These are phyloP conservation scores for Beta corolliflora DNA, from an alignment of 179 eudicot genomes.

Conservation along the genomic window DNA sequence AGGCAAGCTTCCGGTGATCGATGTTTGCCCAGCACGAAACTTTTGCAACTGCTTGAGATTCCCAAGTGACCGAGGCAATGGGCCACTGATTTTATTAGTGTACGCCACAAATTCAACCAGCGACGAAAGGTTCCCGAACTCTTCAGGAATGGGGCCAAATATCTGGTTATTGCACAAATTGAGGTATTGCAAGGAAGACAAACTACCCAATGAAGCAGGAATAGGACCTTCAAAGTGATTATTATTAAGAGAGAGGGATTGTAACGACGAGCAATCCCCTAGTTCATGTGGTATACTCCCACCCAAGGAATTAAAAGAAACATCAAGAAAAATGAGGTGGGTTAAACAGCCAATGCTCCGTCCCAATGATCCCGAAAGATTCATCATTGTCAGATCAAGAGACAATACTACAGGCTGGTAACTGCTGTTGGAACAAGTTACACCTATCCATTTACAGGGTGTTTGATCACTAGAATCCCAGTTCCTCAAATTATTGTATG, in stretches of 20 bases:
- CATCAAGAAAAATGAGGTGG: conserved; percentile 49
- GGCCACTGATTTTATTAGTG: conserved; percentile 66
- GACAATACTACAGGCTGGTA: conserved; percentile 46
- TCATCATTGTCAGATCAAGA: conserved; percentile 58
- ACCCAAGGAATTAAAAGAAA: conserved; percentile 55
- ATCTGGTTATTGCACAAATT: conserved; percentile 80
- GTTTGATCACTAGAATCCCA: conserved; percentile 66
- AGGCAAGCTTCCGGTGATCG: conserved; percentile 71
- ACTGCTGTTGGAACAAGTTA: conserved; percentile 46
- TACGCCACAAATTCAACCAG: conserved; percentile 69
- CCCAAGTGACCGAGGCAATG: conserved; percentile 68
- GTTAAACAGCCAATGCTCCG: conserved; percentile 66
- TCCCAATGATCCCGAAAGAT: conserved; percentile 71
- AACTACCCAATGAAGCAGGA: conserved; percentile 64
- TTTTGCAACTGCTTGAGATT: conserved; percentile 52
- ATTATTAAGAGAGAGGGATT: conserved; percentile 52
- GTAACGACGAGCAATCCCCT: conserved; percentile 54
- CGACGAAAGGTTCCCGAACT: conserved; percentile 70
- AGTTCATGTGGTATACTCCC: conserved; percentile 66
- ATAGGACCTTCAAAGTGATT: conserved; percentile 64
- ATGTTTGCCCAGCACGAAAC: conserved; percentile 86
- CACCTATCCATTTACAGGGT: conserved; percentile 86
- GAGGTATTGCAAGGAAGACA: conserved; percentile 52
- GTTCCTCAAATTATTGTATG: conserved; percentile 40
- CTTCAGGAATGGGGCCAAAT: conserved; percentile 74